phyloP scores from a whole-genome alignment of 257 asterid genomes.

The Solanum pimpinellifolium region DNA sequence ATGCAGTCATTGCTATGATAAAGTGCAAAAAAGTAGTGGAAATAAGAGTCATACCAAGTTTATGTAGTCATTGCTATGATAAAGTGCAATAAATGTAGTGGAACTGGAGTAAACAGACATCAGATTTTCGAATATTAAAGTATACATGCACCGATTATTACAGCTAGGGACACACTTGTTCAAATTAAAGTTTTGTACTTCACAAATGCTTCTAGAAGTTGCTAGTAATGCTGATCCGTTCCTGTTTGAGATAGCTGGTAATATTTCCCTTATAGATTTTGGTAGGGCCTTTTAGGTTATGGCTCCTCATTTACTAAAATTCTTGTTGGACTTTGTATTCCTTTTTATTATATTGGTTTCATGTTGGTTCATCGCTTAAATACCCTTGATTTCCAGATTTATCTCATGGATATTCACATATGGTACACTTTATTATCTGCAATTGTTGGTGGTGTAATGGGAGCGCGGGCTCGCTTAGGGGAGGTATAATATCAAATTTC shows the following conservation, averaged over 20 bases:
- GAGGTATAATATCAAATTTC: conserved; percentile 43
- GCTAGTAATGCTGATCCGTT: background rate
- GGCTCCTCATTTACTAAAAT: background rate
- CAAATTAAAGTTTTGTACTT: background rate
- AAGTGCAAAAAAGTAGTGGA: background rate
- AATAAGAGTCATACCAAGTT: background rate
- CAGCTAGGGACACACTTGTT: background rate
- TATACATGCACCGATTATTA: background rate
- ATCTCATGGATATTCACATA: conserved; percentile 92
- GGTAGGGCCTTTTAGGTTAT: background rate
- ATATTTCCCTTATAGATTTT: background rate
- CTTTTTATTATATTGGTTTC: background rate
- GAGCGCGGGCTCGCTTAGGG: conserved; percentile 89
- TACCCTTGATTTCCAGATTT: conserved; percentile 41
- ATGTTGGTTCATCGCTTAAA: background rate
- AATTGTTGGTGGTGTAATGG: conserved; percentile 93
- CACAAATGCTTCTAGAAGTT: background rate
- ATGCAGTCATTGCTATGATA: background rate
- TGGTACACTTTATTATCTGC: conserved; percentile 93
- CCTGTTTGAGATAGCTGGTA: background rate
- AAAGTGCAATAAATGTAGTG: background rate
- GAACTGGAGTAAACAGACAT: background rate
- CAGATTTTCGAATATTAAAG: background rate
- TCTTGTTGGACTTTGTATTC: background rate
- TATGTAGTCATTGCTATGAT: background rate